phyloP scores from a whole-genome alignment of 495 filamentous ascomycete genomes.

The Echria macrotheca region DNA sequence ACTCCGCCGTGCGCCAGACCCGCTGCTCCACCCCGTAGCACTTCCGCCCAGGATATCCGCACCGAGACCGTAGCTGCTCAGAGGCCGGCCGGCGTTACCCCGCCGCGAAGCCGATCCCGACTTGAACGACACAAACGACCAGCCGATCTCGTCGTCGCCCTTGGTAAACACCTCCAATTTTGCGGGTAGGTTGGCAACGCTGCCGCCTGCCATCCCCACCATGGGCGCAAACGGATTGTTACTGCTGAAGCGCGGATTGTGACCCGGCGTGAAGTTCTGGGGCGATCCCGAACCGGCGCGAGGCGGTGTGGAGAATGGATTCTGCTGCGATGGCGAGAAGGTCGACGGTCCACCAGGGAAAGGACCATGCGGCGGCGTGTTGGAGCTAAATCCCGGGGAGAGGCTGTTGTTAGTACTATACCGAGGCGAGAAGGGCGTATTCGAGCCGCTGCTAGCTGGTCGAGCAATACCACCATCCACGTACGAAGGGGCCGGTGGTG shows the following conservation, averaged over 20 bases:
- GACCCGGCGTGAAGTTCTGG: conserved; percentile 1
- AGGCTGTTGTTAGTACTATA: conserved; percentile 1
- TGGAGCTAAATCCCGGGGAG: conserved; percentile 5
- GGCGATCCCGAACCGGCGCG: not conserved
- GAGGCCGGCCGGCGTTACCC: conserved; percentile 28
- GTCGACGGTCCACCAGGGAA: no score
- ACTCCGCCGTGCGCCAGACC: conserved; percentile 41
- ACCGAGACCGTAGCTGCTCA: conserved; percentile 48
- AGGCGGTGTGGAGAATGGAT: conserved; percentile 13
- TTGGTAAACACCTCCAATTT: conserved; percentile 81
- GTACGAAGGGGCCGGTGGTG: conserved; percentile 53
- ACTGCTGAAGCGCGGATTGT: conserved; percentile 39
- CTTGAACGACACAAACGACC: conserved; percentile 60
- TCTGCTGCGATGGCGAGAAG: conserved; percentile 9
- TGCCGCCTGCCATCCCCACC: conserved; percentile 15
- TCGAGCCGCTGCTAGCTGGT: conserved; percentile 30
- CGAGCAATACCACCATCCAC: conserved; percentile 34
- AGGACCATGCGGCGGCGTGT: no score
- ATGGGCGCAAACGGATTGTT: conserved; percentile 48
- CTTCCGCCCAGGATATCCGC: conserved; percentile 30
- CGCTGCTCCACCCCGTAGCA: conserved; percentile 35
- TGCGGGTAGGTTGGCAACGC: conserved; percentile 47
- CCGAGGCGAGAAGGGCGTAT: conserved; percentile 10
- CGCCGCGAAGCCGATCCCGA: conserved; percentile 14
- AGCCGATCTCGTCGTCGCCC: conserved; percentile 73